Evolutionary conservation across 345 rosid species (phyloP).

Genomic region (Boechera stricta): DNA sequence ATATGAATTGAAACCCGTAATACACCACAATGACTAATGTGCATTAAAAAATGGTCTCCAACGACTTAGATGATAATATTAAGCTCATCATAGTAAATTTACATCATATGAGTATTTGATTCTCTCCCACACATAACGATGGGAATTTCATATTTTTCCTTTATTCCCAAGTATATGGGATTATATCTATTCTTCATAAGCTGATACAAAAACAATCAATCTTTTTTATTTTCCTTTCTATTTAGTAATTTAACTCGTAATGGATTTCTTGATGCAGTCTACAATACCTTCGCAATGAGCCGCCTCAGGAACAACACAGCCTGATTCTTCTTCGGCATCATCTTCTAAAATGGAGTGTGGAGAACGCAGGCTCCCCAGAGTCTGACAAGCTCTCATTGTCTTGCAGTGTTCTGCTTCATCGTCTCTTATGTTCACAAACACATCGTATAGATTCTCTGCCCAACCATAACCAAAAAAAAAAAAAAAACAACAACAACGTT

Average conservation of each 20-base stretch:
- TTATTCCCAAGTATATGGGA: slow-evolving; percentile 14
- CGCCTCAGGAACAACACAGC: slow-evolving; percentile 56
- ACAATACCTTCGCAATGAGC: slow-evolving; percentile 86
- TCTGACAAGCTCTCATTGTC: slow-evolving; percentile 96
- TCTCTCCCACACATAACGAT: slow-evolving; percentile 23
- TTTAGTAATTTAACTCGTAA: slow-evolving; percentile 35
- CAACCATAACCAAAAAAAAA: slow-evolving; percentile 10
- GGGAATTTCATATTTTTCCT: neutral
- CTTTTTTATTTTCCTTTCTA: neutral
- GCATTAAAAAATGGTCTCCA: neutral
- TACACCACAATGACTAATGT: neutral
- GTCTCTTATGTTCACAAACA: slow-evolving; percentile 88
- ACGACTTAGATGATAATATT: neutral
- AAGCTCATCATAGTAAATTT: neutral
- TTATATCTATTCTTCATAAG: slow-evolving; percentile 8
- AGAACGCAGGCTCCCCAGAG: slow-evolving; percentile 79
- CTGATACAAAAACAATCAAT: neutral
- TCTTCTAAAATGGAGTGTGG: slow-evolving; percentile 74
- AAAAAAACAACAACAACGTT: neutral
- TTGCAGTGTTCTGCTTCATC: slow-evolving; percentile 98
- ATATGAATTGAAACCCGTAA: neutral
- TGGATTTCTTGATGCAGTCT: slow-evolving; percentile 79
- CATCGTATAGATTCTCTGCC: slow-evolving; percentile 87
- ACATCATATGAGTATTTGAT: slow-evolving; percentile 20
- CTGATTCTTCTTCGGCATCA: slow-evolving; percentile 49